Base-by-base conservation (phyloP, 148 eudicot species). In the Fagopyrum homotropicum region DNA sequence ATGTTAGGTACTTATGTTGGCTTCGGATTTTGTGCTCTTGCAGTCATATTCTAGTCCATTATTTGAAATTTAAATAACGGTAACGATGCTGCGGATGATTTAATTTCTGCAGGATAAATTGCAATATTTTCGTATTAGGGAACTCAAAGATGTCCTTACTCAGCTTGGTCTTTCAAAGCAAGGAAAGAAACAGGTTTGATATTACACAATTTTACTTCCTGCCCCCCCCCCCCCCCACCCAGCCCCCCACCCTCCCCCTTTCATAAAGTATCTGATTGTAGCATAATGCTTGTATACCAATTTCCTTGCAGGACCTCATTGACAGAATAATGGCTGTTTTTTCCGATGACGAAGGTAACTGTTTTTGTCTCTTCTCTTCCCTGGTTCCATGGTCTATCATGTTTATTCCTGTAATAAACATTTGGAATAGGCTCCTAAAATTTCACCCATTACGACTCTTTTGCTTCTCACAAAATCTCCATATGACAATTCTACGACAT, bases 181-280 rank as follows among this genome's bases (percentile, higher is more conserved):
- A 81, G 98, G 98, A 79, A 94, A 86, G 84, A 94, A 88, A 80
- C 97, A 94, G 98, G 98, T 90, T 75, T 71, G 78, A 17, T 14
- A 63, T 2, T 26, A 30, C 1, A 30, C n/a, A 35, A 35, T 35
- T 35, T 66, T 7, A 63, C 14, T 12, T 35, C 26, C 10, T 63
- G 10, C 8, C 69, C 40, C 40, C 7, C 7, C n/a, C n/a, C n/a
- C n/a, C n/a, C n/a, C n/a, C n/a, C n/a, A n/a, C n/a, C n/a, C 26
- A 22, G 26, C 26, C 26, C 26, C 26, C 26, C 26, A 22, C 26
- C 26, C 26, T 40, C 10, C 30, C 19, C 30, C 30, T 6, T 43
- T 64, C 14, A 12, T 14, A 4, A 7, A 64, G 29, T 64, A 64
- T 64, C 70, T 64, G 30, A 40, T 29, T 40, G 71, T 9, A 35